Conservation (phyloP, 139 green algal species). For the Astrephomene gubernaculifera region DNA sequence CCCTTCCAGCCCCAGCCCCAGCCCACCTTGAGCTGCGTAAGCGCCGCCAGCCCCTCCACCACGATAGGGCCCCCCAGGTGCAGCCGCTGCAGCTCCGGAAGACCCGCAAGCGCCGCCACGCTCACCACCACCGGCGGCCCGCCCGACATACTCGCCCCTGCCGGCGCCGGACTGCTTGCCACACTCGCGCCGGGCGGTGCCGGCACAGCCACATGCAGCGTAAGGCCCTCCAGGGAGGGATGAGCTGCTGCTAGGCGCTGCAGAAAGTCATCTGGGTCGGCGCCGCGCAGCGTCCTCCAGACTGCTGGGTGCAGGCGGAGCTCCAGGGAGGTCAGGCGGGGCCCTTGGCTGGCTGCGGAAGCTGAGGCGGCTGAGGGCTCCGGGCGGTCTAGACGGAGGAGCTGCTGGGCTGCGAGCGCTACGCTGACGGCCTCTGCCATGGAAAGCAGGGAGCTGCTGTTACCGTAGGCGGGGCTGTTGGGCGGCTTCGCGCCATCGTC, state of each 20-base stretch:
- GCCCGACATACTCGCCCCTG: not conserved
- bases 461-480: not conserved
- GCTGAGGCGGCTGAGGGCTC: not conserved
- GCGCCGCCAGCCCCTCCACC: constrained; percentile 16
- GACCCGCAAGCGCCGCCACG: not conserved
- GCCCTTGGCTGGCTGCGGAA: not conserved
- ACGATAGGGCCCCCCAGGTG: not conserved
- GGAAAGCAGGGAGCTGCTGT: constrained; percentile 2
- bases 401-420: constrained; percentile 1
- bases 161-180: not conserved
- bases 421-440: constrained; percentile 26
- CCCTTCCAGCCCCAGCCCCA: too few species aligned
- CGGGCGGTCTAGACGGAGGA: not conserved
- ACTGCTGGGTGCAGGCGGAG: constrained; percentile 23
- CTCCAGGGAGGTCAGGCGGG: constrained; percentile 19
- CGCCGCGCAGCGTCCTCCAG: constrained; percentile 2
- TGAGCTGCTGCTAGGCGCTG: not conserved
- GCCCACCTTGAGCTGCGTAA: constrained; percentile 39
- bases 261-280: constrained; percentile 11
- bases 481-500: not conserved
- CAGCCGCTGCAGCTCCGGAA: not conserved
- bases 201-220: constrained; percentile 6
- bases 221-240: constrained; percentile 11
- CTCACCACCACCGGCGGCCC: not conserved
- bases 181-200: not conserved